phyloP scores from a whole-genome alignment of 768 basidiomycete species.

The Podaxis carcinomalis region DNA sequence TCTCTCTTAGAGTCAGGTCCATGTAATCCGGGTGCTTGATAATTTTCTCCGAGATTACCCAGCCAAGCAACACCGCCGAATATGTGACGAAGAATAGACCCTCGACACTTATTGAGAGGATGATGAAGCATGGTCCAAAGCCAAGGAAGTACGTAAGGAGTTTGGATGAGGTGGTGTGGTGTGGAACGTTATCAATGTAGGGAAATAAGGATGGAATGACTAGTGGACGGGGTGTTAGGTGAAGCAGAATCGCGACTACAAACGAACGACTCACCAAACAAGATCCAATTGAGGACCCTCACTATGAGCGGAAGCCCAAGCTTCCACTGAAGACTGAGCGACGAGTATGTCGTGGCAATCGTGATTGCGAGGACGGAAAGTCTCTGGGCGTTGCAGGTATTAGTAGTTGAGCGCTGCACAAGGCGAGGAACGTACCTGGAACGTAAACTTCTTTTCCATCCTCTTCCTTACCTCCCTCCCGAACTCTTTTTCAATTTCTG shows the following conservation, averaged over 20 bases:
- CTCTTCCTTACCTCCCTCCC: neutral
- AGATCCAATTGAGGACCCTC: slow-evolving; percentile 60
- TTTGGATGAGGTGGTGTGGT: slow-evolving; percentile 38
- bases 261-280: slow-evolving; percentile 44
- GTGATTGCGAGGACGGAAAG: slow-evolving; percentile 42
- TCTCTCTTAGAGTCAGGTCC: neutral
- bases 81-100: slow-evolving; percentile 77
- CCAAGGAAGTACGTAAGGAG: slow-evolving; percentile 32
- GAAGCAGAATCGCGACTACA: neutral
- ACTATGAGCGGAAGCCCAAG: slow-evolving; percentile 57
- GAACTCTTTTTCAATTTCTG: neutral
- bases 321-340: slow-evolving; percentile 58
- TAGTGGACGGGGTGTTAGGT: slow-evolving; percentile 17
- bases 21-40: neutral
- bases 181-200: slow-evolving; percentile 32
- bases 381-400: slow-evolving; percentile 27
- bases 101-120: slow-evolving; percentile 80
- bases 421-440: slow-evolving; percentile 22
- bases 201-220: slow-evolving; percentile 49
- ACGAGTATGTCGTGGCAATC: slow-evolving; percentile 54
- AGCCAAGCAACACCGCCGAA: slow-evolving; percentile 53
- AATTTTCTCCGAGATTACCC: slow-evolving; percentile 41
- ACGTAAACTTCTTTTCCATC: slow-evolving; percentile 15
- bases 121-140: slow-evolving; percentile 71
- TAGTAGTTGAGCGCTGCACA: neutral